A percentile compares a stretch with the other conserved stretches of the same genome.
phyloP scores from a whole-genome alignment of 306 rosid genomes.

The Cucumis cinereus region DNA sequence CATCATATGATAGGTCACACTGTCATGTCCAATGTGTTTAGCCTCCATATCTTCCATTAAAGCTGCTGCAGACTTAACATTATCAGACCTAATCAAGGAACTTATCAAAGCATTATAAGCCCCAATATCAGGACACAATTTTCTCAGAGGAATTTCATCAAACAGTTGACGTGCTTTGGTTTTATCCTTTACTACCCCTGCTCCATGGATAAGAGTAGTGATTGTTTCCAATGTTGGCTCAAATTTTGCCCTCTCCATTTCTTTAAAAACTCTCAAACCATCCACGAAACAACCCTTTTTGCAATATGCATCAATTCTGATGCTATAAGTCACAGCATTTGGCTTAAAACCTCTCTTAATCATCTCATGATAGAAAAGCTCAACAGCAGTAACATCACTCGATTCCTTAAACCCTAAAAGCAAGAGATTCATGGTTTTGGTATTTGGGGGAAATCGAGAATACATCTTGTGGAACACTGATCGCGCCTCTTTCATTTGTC shows the following conservation, averaged over 20 bases:
- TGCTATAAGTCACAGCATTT: constrained; percentile 44
- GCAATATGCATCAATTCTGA: constrained; percentile 74
- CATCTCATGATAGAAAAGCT: constrained; percentile 81
- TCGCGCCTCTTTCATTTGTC: constrained; percentile 83
- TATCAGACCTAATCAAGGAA: constrained; percentile 39
- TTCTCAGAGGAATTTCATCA: constrained; percentile 44
- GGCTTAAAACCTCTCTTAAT: constrained; percentile 64
- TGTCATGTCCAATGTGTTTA: constrained; percentile 37
- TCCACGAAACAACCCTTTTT: constrained; percentile 63
- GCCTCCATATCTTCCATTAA: constrained; percentile 68
- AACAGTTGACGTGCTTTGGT: constrained; percentile 51
- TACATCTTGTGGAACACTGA: constrained; percentile 56
- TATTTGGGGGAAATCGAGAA: constrained; percentile 41
- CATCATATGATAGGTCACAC: constrained; percentile 59
- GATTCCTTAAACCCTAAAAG: constrained; percentile 86
- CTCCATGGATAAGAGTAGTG: constrained; percentile 89
- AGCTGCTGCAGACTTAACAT: constrained; percentile 39
- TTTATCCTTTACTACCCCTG: constrained; percentile 54
- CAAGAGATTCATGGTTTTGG: constrained; percentile 78
- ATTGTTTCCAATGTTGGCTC: constrained; percentile 44
- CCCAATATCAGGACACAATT: constrained; percentile 44
- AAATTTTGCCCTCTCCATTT: constrained; percentile 45
- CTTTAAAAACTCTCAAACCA: constrained; percentile 62
- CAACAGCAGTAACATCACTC: constrained; percentile 64
- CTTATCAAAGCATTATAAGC: constrained; percentile 70